Percentiles rank a stretch among this genome's conserved stretches.
phyloP scores from a whole-genome alignment of 2,329 filamentous ascomycete species.

The Blastomyces silverae region DNA sequence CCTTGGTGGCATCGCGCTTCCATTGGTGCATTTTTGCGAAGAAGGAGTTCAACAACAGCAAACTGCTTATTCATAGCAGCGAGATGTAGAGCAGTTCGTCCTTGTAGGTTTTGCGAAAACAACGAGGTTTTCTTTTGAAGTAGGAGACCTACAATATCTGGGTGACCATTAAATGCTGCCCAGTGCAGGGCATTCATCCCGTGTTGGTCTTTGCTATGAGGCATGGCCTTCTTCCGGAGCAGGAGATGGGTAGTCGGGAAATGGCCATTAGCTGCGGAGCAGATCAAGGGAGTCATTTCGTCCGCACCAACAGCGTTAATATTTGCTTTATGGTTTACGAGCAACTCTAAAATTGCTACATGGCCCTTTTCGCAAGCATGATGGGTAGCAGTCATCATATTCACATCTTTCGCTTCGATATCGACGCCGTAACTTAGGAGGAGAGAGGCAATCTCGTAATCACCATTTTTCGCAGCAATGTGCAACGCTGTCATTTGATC shows the following conservation, averaged over 20 bases:
- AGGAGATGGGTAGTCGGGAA: slow-evolving; percentile 28
- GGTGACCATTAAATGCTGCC: slow-evolving; percentile 36
- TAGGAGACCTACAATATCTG: slow-evolving; percentile 32
- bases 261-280: slow-evolving; percentile 31
- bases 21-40: slow-evolving; percentile 30
- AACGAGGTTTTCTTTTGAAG: slow-evolving; percentile 29
- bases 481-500: slow-evolving; percentile 36
- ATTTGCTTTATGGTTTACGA: slow-evolving; percentile 31
- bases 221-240: slow-evolving; percentile 30
- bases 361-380: slow-evolving; percentile 32
- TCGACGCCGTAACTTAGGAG: slow-evolving; percentile 29
- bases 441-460: slow-evolving; percentile 32
- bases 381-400: slow-evolving; percentile 32
- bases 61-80: slow-evolving; percentile 34
- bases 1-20: slow-evolving; percentile 29
- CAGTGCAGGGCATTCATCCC: slow-evolving; percentile 37
- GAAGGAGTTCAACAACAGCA: slow-evolving; percentile 34
- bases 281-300: slow-evolving; percentile 34
- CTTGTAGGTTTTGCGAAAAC: slow-evolving; percentile 26
- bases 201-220: slow-evolving; percentile 27
- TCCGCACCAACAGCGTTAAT: slow-evolving; percentile 30
- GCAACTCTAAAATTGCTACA: slow-evolving; percentile 33
- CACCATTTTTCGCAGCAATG: slow-evolving; percentile 35
- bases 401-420: slow-evolving; percentile 27
- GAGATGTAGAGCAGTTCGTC: slow-evolving; percentile 34